Conservation (phyloP, 2,329 filamentous ascomycete genomes). For the Aspergillus aculeatus region DNA sequence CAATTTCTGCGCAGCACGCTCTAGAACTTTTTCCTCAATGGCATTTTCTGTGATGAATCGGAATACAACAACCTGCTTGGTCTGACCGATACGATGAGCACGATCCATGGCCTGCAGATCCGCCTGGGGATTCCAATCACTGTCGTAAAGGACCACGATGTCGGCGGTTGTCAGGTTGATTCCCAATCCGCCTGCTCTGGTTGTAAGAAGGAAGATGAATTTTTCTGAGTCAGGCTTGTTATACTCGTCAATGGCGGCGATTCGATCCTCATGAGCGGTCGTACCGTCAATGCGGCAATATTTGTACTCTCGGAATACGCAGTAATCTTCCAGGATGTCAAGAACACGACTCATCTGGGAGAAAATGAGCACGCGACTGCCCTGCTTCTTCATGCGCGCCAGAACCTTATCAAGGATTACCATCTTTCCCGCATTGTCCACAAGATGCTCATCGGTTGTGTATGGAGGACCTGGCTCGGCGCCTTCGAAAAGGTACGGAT, state of each 20-base stretch:
- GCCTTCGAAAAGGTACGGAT: constrained; percentile 96
- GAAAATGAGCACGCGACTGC: constrained; percentile 96
- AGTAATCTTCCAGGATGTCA: constrained; percentile 97
- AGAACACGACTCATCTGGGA: constrained; percentile 98
- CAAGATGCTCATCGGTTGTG: constrained; percentile 93
- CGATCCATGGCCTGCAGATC: constrained; percentile 99
- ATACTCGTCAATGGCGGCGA: constrained; percentile 96
- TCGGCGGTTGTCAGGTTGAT: constrained; percentile 96
- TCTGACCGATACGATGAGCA: constrained; percentile 97
- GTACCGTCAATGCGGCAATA: constrained; percentile 97
- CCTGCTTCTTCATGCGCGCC: constrained; percentile 76
- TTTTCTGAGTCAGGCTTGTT: constrained; percentile 95
- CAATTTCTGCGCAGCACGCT: constrained; percentile 93
- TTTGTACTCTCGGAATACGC: constrained; percentile 88
- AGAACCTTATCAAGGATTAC: constrained; percentile 90
- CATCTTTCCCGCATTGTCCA: constrained; percentile 97
- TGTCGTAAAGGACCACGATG: constrained; percentile 94
- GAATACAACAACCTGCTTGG: constrained; percentile 95
- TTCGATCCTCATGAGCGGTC: constrained; percentile 95
- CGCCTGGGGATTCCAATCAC: constrained; percentile 98
- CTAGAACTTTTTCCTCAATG: constrained; percentile 96
- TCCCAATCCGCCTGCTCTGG: constrained; percentile 88
- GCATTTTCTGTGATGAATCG: constrained; percentile 97
- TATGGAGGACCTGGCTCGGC: constrained; percentile 96
- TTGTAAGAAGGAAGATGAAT: constrained; percentile 93